A percentile compares a stretch with the other conserved stretches of the same genome.
phyloP scores from a whole-genome alignment of 2,329 filamentous ascomycete species.

The Colletotrichum acutatum region DNA sequence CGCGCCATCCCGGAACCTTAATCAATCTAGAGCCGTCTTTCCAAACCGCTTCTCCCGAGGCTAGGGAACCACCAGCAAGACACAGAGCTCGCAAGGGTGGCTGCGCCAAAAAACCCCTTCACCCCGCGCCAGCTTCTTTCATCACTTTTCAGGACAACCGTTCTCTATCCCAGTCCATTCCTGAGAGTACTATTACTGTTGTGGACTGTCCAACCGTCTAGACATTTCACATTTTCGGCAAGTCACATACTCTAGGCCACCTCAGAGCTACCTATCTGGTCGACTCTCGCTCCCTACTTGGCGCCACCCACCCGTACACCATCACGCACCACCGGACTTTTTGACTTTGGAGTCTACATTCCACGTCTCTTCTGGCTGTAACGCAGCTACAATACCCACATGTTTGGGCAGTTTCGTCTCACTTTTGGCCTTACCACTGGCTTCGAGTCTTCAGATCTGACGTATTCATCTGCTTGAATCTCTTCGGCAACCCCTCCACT shows the following conservation, averaged over 20 bases:
- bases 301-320: background rate
- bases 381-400: constrained; percentile 12
- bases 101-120: constrained; percentile 27
- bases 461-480: constrained; percentile 8
- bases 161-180: constrained; percentile 7
- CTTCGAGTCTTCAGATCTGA: constrained; percentile 18
- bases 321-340: background rate
- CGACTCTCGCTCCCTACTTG: background rate
- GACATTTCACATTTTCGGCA: background rate
- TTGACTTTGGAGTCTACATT: constrained; percentile 3
- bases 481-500: constrained; percentile 17
- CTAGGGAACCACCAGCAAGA: constrained; percentile 26
- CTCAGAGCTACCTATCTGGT: background rate
- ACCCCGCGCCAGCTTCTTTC: constrained; percentile 29
- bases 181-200: background rate
- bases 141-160: constrained; percentile 17
- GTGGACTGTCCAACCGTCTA: background rate
- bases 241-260: background rate
- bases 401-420: constrained; percentile 19
- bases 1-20: constrained; percentile 35
- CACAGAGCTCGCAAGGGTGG: constrained; percentile 9
- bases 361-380: constrained; percentile 9
- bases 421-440: background rate
- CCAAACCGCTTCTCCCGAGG: constrained; percentile 27
- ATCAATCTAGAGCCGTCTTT: constrained; percentile 20